Evolutionary conservation across 768 basidiomycete species (phyloP).

Genomic region (Daedaleopsis nitida): DNA sequence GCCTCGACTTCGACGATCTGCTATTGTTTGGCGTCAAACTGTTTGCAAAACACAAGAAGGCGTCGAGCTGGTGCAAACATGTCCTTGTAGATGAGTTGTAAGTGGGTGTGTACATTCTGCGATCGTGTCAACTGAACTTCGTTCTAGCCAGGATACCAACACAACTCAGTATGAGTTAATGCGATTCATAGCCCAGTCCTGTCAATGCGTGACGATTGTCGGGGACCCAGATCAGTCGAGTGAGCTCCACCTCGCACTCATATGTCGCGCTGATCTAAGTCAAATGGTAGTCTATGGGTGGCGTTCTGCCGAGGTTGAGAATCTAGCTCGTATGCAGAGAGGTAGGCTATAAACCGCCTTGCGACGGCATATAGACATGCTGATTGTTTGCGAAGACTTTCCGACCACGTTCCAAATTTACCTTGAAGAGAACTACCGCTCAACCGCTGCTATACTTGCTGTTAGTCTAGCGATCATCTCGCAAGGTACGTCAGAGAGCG

Average conservation of each 20-base stretch:
- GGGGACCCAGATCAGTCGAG: slow-evolving; percentile 93
- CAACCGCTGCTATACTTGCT: slow-evolving; percentile 72
- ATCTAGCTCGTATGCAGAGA: slow-evolving; percentile 70
- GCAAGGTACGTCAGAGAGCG: slow-evolving; percentile 55
- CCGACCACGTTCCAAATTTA: slow-evolving; percentile 64
- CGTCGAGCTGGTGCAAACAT: slow-evolving; percentile 63
- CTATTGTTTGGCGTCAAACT: slow-evolving; percentile 71
- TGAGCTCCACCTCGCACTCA: slow-evolving; percentile 28
- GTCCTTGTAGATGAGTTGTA: slow-evolving; percentile 74
- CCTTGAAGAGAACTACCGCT: slow-evolving; percentile 87
- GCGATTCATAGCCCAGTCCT: slow-evolving; percentile 56
- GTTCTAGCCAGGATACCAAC: slow-evolving; percentile 74
- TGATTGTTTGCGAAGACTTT: slow-evolving; percentile 57
- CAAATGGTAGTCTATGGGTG: slow-evolving; percentile 70
- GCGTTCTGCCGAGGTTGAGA: slow-evolving; percentile 79
- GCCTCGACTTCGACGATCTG: slow-evolving; percentile 88
- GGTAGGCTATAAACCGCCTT: slow-evolving; percentile 37
- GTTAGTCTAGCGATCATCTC: slow-evolving; percentile 78
- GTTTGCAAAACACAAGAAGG: slow-evolving; percentile 50
- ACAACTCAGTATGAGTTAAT: slow-evolving; percentile 80
- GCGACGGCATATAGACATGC: background rate
- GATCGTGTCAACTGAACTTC: background rate
- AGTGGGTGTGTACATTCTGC: slow-evolving; percentile 47
- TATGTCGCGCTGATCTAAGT: slow-evolving; percentile 5
- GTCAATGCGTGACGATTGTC: slow-evolving; percentile 71